These are phyloP conservation scores for Mortierella hygrophila DNA, from an alignment of 192 early-diverging fungal genomes.

Conservation along the genomic window DNA sequence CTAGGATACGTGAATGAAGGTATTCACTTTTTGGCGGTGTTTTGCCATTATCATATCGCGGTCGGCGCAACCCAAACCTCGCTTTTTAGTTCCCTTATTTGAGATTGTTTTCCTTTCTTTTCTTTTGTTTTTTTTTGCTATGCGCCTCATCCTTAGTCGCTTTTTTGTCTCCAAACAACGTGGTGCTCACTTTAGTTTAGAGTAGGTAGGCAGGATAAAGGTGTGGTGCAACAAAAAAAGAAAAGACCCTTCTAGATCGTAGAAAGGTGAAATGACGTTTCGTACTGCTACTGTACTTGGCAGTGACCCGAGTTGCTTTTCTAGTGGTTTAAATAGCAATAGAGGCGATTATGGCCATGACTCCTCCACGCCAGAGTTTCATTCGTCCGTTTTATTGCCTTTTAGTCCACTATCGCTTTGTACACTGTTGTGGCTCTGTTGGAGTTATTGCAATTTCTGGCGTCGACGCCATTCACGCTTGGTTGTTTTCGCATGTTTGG, in stretches of 20 bases:
- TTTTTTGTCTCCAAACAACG: not conserved
- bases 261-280: not conserved
- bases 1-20: too few relatives aligned
- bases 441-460: not conserved
- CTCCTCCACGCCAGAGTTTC: not conserved
- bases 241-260: conserved; percentile 2
- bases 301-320: not conserved
- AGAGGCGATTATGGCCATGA: not conserved
- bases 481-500: not conserved
- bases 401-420: too few relatives aligned
- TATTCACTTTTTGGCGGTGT: not conserved
- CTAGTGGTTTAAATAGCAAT: not conserved
- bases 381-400: not conserved
- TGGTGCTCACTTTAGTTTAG: not conserved
- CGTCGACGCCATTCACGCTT: not conserved
- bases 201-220: not conserved
- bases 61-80: not conserved
- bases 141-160: not conserved
- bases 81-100: conserved; percentile 8
- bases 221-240: not conserved
- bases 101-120: not conserved
- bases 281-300: not conserved
- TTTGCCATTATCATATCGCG: not conserved
- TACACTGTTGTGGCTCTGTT: not conserved
- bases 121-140: not conserved